Evolutionary conservation across 78 protist species (phyloP).

Genomic region (Thecamonas trahens): DNA sequence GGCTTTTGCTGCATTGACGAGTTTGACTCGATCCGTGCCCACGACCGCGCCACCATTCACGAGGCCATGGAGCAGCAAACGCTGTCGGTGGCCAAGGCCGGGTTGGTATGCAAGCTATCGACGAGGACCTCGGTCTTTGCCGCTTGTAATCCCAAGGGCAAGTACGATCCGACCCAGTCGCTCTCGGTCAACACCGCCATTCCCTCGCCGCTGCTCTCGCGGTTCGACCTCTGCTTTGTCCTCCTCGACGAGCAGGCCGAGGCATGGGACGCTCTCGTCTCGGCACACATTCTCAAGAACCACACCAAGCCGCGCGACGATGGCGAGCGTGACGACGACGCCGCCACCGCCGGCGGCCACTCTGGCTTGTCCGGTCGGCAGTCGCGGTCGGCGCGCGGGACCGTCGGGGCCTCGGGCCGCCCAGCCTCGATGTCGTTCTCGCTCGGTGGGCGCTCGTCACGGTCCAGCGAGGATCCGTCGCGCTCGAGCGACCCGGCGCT

Average conservation of each 20-base stretch:
- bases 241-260: conserved; percentile 59
- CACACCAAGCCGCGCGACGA: not conserved
- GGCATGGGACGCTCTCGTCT: conserved; percentile 66
- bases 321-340: not conserved
- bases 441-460: no score
- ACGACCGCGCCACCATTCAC: conserved; percentile 80
- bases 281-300: conserved; percentile 48
- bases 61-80: conserved; percentile 99
- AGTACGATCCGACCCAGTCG: conserved; percentile 23
- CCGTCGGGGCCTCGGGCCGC: no score
- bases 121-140: conserved; percentile 83
- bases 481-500: no score
- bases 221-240: conserved; percentile 91
- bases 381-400: no score
- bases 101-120: conserved; percentile 85
- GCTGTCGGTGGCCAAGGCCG: conserved; percentile 95
- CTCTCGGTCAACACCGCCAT: conserved; percentile 68
- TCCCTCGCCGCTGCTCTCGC: conserved; percentile 81
- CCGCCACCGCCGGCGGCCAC: not conserved
- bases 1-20: conserved; percentile 98
- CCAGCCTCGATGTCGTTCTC: no score
- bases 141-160: conserved; percentile 80
- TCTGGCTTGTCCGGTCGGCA: no score
- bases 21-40: conserved; percentile 72
- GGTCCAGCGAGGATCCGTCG: no score